Evolutionary conservation across 2,329 filamentous ascomycete genomes (phyloP).

Genomic region (Pseudophaeomoniella oleicola): DNA sequence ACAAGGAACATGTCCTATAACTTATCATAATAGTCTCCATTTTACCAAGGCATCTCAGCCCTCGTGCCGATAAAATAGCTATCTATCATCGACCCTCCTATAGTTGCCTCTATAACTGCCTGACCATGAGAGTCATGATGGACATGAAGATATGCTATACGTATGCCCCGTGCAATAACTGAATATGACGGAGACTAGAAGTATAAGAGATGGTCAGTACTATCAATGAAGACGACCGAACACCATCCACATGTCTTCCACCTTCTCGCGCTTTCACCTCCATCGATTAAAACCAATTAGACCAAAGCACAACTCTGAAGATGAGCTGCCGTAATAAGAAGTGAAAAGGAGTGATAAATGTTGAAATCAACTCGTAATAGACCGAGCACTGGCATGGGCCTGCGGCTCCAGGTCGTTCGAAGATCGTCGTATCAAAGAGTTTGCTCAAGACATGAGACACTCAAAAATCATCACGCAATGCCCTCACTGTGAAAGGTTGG

Average conservation of each 20-base stretch:
- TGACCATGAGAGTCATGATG: not conserved
- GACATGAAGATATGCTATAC: not conserved
- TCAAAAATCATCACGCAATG: slow-evolving; percentile 5
- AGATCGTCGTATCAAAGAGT: not conserved
- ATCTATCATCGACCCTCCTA: not conserved
- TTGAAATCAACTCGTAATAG: not conserved
- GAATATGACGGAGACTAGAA: slow-evolving; percentile 14
- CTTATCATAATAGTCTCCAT: too few relatives aligned
- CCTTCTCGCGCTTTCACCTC: slow-evolving; percentile 1
- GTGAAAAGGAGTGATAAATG: not conserved
- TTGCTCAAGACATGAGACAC: slow-evolving; percentile 1
- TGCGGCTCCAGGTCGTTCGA: slow-evolving; percentile 1
- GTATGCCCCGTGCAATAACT: slow-evolving; percentile 12
- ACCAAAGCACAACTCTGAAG: too few relatives aligned
- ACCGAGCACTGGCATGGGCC: not conserved
- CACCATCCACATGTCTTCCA: not conserved
- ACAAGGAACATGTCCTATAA: too few relatives aligned
- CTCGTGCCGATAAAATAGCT: not conserved
- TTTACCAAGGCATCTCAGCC: too few relatives aligned
- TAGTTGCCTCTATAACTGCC: too few relatives aligned
- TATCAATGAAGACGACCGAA: slow-evolving; percentile 14
- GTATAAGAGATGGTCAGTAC: slow-evolving; percentile 10
- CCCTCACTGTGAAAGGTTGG: slow-evolving; percentile 4
- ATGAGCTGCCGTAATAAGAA: too few relatives aligned
- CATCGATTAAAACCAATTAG: too few relatives aligned